Percentiles rank a stretch among this genome's conserved stretches.
Evolutionary conservation across 768 basidiomycete species (phyloP).

Genomic region (Phlebiopsis flavidoalba): DNA sequence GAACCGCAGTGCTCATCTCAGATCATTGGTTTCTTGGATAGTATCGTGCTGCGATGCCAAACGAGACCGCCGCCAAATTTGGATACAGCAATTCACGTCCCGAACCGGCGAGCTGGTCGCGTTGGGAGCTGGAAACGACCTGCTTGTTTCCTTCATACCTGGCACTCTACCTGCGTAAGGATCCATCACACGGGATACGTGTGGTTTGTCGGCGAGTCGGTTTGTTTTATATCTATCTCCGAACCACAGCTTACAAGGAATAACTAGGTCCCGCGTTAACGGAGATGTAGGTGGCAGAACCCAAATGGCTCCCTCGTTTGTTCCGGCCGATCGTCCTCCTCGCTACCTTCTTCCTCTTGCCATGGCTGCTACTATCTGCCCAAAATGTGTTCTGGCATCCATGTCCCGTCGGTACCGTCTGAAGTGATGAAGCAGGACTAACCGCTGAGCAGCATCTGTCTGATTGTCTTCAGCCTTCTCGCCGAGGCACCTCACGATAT

Average conservation of each 20-base stretch:
- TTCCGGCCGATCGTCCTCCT: slow-evolving; percentile 68
- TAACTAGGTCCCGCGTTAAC: slow-evolving; percentile 70
- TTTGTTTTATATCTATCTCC: neutral
- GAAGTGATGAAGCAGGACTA: neutral
- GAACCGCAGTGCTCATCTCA: slow-evolving; percentile 80
- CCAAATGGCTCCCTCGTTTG: slow-evolving; percentile 84
- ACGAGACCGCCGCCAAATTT: slow-evolving; percentile 79
- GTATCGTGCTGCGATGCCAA: slow-evolving; percentile 95
- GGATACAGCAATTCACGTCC: slow-evolving; percentile 86
- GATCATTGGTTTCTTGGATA: slow-evolving; percentile 91
- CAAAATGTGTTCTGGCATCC: slow-evolving; percentile 85
- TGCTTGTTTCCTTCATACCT: slow-evolving; percentile 72
- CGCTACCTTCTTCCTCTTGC: slow-evolving; percentile 86
- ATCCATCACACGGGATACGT: no score
- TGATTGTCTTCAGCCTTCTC: slow-evolving; percentile 83
- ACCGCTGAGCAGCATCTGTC: slow-evolving; percentile 53
- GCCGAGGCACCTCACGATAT: slow-evolving; percentile 87
- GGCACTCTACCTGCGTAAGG: slow-evolving; percentile 92
- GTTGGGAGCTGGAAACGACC: slow-evolving; percentile 79
- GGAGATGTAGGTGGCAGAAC: slow-evolving; percentile 85
- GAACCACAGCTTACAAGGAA: neutral
- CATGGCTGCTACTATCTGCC: slow-evolving; percentile 80
- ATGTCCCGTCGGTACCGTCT: slow-evolving; percentile 48
- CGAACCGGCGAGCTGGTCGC: slow-evolving; percentile 96
- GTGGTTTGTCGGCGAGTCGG: slow-evolving; percentile 52